These are phyloP conservation scores for Cladophialophora psammophila DNA, from an alignment of 2,329 filamentous ascomycete genomes.

Conservation along the genomic window DNA sequence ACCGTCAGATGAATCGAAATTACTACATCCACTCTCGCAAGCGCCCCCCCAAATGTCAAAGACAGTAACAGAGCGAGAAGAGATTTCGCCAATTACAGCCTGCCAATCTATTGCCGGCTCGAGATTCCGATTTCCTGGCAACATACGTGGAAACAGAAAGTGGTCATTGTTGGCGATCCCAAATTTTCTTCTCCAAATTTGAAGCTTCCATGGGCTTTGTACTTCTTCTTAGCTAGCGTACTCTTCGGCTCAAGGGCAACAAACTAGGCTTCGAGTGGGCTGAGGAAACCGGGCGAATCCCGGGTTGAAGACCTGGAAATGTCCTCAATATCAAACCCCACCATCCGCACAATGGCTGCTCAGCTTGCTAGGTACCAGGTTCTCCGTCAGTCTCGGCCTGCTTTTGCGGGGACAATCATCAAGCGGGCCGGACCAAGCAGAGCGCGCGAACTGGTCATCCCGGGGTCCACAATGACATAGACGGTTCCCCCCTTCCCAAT, in stretches of 20 bases:
- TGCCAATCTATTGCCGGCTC: not conserved
- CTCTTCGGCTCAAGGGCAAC: not conserved
- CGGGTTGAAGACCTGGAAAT: not conserved
- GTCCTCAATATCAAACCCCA: not conserved
- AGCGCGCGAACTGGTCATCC: not conserved
- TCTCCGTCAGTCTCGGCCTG: not conserved
- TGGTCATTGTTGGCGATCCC: not conserved
- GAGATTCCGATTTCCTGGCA: not conserved
- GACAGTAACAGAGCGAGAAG: not conserved
- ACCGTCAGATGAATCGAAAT: not conserved
- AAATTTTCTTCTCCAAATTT: not conserved
- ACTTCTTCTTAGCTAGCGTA: not conserved
- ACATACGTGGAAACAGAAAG: not conserved
- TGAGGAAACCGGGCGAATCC: not conserved
- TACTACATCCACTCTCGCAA: not conserved
- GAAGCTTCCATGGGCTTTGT: not conserved
- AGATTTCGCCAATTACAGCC: not conserved
- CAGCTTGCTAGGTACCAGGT: not conserved
- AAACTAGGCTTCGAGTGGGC: not conserved
- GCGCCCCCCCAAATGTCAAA: not conserved
- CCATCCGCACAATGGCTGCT: not conserved
- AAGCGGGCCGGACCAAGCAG: not conserved
- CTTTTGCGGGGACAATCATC: not conserved
- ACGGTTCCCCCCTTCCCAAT: not conserved
- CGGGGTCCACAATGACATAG: conserved; percentile 1